These are phyloP conservation scores for Colletotrichum sp. DNA, from an alignment of 2,329 filamentous ascomycete species.

Conservation along the genomic window DNA sequence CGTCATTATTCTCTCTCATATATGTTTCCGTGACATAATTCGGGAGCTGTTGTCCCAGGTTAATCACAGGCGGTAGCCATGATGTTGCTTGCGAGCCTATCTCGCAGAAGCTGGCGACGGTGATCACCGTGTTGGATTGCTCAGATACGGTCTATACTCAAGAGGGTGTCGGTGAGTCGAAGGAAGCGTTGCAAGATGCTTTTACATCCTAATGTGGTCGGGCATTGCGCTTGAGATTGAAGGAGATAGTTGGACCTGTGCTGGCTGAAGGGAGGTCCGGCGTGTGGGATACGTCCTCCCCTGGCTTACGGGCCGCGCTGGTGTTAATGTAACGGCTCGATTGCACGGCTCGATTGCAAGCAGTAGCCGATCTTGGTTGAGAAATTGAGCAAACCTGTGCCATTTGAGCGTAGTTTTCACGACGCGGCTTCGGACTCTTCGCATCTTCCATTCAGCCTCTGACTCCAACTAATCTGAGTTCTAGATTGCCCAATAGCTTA, in stretches of 20 bases:
- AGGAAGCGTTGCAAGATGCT: neutral
- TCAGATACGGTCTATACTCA: neutral
- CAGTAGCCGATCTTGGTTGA: neutral
- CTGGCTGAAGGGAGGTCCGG: neutral
- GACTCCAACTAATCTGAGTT: neutral
- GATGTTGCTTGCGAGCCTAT: neutral
- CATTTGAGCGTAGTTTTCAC: neutral
- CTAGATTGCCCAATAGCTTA: too few species aligned
- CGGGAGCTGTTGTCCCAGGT: neutral
- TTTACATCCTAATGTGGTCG: neutral
- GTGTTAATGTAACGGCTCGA: neutral
- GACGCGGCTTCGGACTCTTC: neutral
- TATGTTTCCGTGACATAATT: neutral
- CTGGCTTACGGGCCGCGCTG: neutral
- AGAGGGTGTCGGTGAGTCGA: neutral
- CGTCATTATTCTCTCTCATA: constrained; percentile 15
- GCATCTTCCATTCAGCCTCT: neutral
- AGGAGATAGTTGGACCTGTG: neutral
- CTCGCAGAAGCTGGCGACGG: neutral
- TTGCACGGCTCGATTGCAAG: neutral
- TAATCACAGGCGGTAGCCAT: too few species aligned
- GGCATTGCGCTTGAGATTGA: too few species aligned
- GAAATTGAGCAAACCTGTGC: neutral
- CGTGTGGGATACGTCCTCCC: neutral
- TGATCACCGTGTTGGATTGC: neutral